Evolutionary conservation across 1,139 yeast genomes (phyloP).

Genomic region (Geotrichum fermentans): DNA sequence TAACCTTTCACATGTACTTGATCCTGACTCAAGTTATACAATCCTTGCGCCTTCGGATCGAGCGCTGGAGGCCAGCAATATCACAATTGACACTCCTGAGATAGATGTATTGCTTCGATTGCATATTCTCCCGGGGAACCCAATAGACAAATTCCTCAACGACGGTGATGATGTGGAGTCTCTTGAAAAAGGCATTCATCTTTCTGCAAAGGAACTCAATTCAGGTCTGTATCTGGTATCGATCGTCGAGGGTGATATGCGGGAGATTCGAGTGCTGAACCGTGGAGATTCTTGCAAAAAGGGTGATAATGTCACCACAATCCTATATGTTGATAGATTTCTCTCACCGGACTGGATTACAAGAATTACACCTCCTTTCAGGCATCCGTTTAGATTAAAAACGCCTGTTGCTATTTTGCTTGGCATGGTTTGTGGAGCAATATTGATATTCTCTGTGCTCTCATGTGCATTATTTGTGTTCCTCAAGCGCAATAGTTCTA

Average conservation of each 20-base stretch:
- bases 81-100: slow-evolving; percentile 44
- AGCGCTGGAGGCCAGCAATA: slow-evolving; percentile 51
- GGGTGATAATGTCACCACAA: slow-evolving; percentile 41
- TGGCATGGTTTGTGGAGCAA: slow-evolving; percentile 37
- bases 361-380: slow-evolving; percentile 24
- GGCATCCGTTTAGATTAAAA: slow-evolving; percentile 33
- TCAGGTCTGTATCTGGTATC: slow-evolving; percentile 36
- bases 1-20: slow-evolving; percentile 37
- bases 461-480: slow-evolving; percentile 24
- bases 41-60: slow-evolving; percentile 68
- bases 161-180: slow-evolving; percentile 39
- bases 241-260: slow-evolving; percentile 52
- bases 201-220: slow-evolving; percentile 42
- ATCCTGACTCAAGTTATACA: slow-evolving; percentile 46
- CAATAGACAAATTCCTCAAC: slow-evolving; percentile 37
- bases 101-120: slow-evolving; percentile 56
- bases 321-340: slow-evolving; percentile 68
- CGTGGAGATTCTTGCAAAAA: slow-evolving; percentile 55
- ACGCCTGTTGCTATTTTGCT: slow-evolving; percentile 36
- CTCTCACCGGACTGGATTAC: slow-evolving; percentile 55
- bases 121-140: slow-evolving; percentile 62
- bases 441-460: slow-evolving; percentile 30
- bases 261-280: slow-evolving; percentile 59
- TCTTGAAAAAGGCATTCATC: slow-evolving; percentile 41
- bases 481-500: slow-evolving; percentile 18